Evolutionary conservation across 352 stramenopile genomes (phyloP).

Genomic region (Pythium periplocum): DNA sequence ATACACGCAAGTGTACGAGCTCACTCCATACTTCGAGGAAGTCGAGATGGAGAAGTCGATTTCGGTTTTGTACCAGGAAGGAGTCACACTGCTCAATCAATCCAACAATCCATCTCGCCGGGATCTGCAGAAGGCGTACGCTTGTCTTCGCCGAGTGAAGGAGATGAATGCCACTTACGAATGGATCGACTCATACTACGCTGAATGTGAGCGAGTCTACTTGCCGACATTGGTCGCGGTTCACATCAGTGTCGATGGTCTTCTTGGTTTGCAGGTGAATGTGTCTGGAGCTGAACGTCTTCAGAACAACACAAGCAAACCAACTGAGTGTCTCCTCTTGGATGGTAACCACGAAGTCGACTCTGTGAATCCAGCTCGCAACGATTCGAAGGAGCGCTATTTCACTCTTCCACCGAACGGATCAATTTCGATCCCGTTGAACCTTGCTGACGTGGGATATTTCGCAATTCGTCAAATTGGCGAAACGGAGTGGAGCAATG

Average conservation of each 20-base stretch:
- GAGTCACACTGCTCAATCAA: slow-evolving; percentile 59
- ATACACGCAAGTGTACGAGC: slow-evolving; percentile 72
- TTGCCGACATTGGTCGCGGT: slow-evolving; percentile 66
- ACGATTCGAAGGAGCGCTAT: slow-evolving; percentile 36
- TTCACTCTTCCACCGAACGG: slow-evolving; percentile 47
- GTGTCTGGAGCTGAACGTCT: slow-evolving; percentile 65
- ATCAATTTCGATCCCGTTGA: slow-evolving; percentile 62
- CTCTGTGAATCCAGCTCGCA: slow-evolving; percentile 54
- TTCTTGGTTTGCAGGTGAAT: slow-evolving; percentile 75
- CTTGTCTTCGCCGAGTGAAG: slow-evolving; percentile 65
- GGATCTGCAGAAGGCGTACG: slow-evolving; percentile 71
- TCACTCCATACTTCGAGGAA: slow-evolving; percentile 70
- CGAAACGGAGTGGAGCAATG: slow-evolving; percentile 84
- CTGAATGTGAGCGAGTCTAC: slow-evolving; percentile 58
- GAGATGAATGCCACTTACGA: slow-evolving; percentile 71
- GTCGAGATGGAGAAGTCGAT: slow-evolving; percentile 64
- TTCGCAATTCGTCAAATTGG: slow-evolving; percentile 84
- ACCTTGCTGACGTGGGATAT: slow-evolving; percentile 58
- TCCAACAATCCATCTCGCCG: slow-evolving; percentile 42
- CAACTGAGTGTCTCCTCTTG: slow-evolving; percentile 67
- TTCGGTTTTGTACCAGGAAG: slow-evolving; percentile 60
- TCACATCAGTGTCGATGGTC: slow-evolving; percentile 62
- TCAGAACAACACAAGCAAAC: slow-evolving; percentile 74
- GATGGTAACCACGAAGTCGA: slow-evolving; percentile 43
- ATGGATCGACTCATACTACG: slow-evolving; percentile 83